Percentiles rank a stretch among this genome's conserved stretches.
Evolutionary conservation across 176 grass and related monocot genomes (phyloP).

Genomic region (Zoysia pacifica): DNA sequence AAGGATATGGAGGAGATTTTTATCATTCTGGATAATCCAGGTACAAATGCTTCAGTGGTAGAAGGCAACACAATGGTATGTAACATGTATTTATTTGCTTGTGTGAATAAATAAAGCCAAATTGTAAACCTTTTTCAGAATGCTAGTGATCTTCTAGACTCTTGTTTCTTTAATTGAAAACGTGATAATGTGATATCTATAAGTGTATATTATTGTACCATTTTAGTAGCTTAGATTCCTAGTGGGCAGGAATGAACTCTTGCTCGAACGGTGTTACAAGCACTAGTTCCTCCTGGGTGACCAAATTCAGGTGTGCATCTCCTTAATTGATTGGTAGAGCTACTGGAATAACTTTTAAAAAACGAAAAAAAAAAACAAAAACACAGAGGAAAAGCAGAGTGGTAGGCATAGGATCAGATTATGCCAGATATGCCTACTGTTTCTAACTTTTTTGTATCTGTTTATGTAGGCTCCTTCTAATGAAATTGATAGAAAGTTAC

Average conservation of each 20-base stretch:
- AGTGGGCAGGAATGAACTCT: neutral
- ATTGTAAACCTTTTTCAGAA: slow-evolving; percentile 13
- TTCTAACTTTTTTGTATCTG: slow-evolving; percentile 22
- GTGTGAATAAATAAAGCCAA: slow-evolving; percentile 13
- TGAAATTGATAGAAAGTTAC: slow-evolving; percentile 59
- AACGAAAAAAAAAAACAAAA: no score
- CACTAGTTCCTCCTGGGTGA: neutral
- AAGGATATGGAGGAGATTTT: slow-evolving; percentile 86
- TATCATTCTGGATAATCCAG: slow-evolving; percentile 63
- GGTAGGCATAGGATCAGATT: slow-evolving; percentile 1
- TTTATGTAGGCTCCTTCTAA: slow-evolving; percentile 37
- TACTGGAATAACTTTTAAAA: no score
- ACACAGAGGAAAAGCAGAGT: neutral
- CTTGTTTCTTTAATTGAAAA: neutral
- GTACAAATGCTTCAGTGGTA: slow-evolving; percentile 35
- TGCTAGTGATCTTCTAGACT: slow-evolving; percentile 6
- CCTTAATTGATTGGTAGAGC: no score
- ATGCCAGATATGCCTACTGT: neutral
- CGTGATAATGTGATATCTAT: neutral
- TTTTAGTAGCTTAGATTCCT: neutral
- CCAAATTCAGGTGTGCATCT: neutral
- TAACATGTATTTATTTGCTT: neutral
- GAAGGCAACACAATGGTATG: slow-evolving; percentile 42
- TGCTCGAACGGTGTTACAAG: neutral
- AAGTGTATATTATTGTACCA: neutral